Conservation (phyloP, 192 early-diverging fungal species). For the Phlyctochytrium bullatum region DNA sequence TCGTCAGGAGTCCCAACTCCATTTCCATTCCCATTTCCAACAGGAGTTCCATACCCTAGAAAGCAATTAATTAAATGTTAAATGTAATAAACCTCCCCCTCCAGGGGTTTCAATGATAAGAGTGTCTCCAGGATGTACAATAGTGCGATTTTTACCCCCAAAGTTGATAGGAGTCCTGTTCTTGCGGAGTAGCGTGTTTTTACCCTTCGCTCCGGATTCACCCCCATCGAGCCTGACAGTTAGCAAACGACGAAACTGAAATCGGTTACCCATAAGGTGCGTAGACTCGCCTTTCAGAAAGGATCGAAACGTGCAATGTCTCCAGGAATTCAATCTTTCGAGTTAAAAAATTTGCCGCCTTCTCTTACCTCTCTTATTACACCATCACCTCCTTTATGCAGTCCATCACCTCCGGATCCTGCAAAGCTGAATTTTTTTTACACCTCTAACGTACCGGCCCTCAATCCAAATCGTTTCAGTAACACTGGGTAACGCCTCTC, state of each 20-base stretch:
- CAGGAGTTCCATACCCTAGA: neutral
- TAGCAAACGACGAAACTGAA: neutral
- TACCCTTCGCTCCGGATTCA: slow-evolving; percentile 62
- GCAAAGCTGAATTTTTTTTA: neutral
- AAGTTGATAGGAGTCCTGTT: slow-evolving; percentile 55
- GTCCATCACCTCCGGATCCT: slow-evolving; percentile 77
- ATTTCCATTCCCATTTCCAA: neutral
- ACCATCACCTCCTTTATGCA: slow-evolving; percentile 81
- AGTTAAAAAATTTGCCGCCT: neutral
- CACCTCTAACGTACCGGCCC: neutral
- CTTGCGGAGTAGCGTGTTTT: slow-evolving; percentile 75
- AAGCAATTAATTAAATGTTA: neutral
- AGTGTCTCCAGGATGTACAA: slow-evolving; percentile 75
- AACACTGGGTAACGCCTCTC: slow-evolving; percentile 90
- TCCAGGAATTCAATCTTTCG: slow-evolving; percentile 80
- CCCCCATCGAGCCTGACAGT: slow-evolving; percentile 64
- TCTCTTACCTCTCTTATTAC: slow-evolving; percentile 70
- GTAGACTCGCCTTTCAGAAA: slow-evolving; percentile 89
- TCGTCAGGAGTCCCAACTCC: too few species aligned
- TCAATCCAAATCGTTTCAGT: slow-evolving; percentile 77
- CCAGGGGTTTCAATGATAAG: slow-evolving; percentile 87
- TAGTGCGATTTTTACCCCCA: slow-evolving; percentile 85
- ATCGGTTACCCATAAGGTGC: slow-evolving; percentile 72
- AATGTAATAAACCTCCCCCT: slow-evolving; percentile 72
- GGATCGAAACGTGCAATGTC: slow-evolving; percentile 80